Evolutionary conservation across 768 basidiomycete genomes (phyloP), one percentile per base, ranked within the genome.

Genomic region (Termitomyces sp.): DNA sequence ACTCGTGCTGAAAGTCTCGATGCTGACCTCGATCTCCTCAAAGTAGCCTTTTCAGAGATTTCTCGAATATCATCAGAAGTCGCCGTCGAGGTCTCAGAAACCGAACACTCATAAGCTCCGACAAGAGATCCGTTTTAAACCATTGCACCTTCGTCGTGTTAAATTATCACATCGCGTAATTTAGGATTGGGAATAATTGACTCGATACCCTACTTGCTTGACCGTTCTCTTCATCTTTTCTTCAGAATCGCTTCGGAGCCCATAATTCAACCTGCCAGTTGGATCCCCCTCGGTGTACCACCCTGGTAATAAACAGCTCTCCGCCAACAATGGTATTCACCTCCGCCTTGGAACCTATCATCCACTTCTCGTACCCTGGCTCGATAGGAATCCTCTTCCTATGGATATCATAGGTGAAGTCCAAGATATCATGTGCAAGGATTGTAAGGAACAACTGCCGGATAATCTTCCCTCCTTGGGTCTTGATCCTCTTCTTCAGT

Each of bases 1-100:
- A 80, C 82, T 6, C 82, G 90, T 12, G 92, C 94, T 2, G 93
- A 95, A 68, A 84, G 86, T 51, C 81, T 95, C 12, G 93, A 96
- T 65, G 77, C 81, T 4, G 90, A 95, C 67, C 80, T 96, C 12
- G 93, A 96, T 65, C 77, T 86, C 21, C 81, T 96, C 44, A 82
- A 82, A 66, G 83, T 76, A 19, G 90, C 91, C 0, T 94, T 94
- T 66, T 91, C 89, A 8, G 92, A 94, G 64, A 93, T 94, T 31
- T 93, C 92, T 16, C 77, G 92, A 35, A 77, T 94, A 12, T 81
- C 83, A 5, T 78, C 86, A 2, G 87, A 92, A 63, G 79, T 88
- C 8, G 79, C 85, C 5, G 68, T 79, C 19, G 87, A 87, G 58
- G 63, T 54, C 19, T 54, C 52, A 23, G 54, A 59, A 31, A 12